These are phyloP conservation scores for Batrachochytrium dendrobatidis DNA, from an alignment of 371 early-diverging fungal species.

Conservation along the genomic window DNA sequence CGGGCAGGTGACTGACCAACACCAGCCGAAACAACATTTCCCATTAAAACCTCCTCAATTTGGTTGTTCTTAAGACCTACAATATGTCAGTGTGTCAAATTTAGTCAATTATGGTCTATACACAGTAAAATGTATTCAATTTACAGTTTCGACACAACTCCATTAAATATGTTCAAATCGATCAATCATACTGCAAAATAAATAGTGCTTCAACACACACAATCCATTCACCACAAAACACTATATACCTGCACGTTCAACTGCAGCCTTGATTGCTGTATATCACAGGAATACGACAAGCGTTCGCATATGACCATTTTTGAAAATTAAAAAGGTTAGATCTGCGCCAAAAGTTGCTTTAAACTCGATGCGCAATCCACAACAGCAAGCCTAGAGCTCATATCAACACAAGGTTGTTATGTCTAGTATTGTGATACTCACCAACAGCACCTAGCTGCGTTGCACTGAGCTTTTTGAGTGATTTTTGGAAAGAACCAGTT, in stretches of 20 bases:
- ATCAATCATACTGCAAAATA: not conserved
- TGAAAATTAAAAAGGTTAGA: constrained; percentile 4
- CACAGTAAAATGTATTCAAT: too few relatives aligned
- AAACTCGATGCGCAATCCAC: too few relatives aligned
- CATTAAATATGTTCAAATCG: not conserved
- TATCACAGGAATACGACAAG: too few relatives aligned
- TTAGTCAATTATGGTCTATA: not conserved
- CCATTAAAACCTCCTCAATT: constrained; percentile 84
- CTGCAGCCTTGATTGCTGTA: constrained; percentile 12
- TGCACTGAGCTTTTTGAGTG: constrained; percentile 76
- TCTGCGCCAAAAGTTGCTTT: too few relatives aligned
- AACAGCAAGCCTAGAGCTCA: too few relatives aligned
- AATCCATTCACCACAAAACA: not conserved
- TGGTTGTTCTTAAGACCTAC: constrained; percentile 56
- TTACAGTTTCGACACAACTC: too few relatives aligned
- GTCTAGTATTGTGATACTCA: too few relatives aligned
- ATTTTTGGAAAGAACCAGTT: constrained; percentile 85
- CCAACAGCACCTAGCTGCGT: constrained; percentile 72
- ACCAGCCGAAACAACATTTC: constrained; percentile 78
- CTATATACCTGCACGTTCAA: not conserved
- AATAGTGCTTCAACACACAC: constrained; percentile 32
- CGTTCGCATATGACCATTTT: too few relatives aligned
- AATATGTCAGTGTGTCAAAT: too few relatives aligned
- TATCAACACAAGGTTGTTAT: too few relatives aligned
- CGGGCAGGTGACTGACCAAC: constrained; percentile 92